Base-by-base conservation (phyloP, 306 rosid genomes). In the Boehmeria nivea region DNA sequence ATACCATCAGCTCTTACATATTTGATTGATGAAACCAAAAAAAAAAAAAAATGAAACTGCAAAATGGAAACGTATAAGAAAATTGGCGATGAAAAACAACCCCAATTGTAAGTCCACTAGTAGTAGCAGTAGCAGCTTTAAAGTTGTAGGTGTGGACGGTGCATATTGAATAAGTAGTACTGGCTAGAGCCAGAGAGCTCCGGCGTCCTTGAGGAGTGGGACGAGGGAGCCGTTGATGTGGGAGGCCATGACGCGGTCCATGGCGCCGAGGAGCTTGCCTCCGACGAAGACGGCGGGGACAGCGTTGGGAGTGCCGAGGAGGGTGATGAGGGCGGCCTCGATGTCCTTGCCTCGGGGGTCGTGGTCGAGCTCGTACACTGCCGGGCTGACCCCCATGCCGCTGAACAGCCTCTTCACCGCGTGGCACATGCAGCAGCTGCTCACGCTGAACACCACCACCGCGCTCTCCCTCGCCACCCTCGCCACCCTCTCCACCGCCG, bases 381-480 rank as follows among this genome's bases (percentile, higher is more conserved):
- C 77, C 1, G 95, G 90, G 25, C 78, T 89, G 40, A 86, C 98
- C 0, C 98, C 98, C 98, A 90, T 90, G 13, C 98, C 95, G 8
- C 98, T 78, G 39, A 90, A 82, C 6, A 90, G 54, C 75, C 95
- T 72, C 81, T 90, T 87, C 36, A 87, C 78, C 1, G 98, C 98
- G 36, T 90, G 98, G 63, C 98, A 90, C 98, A 90, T 90, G 61
- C 98, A 90, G 57, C 98, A 90, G 34, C 88, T 82, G 61, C 98
- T 87, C 37, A 83, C 14, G 64, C 98, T 87, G 79, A 90, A 90
- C 63, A 90, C 79, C 45, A 87, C 98, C 72, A 90, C 98, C 8
- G 98, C 98, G 15, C 71, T 86, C 77, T 87, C 95, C 1, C 94
- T 69, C 1, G 94, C 98, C 67, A 90, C 59, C 69, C 88, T 63